Evolutionary conservation across 257 asterid genomes (phyloP).

Genomic region (Jaltomata sinuosa): DNA sequence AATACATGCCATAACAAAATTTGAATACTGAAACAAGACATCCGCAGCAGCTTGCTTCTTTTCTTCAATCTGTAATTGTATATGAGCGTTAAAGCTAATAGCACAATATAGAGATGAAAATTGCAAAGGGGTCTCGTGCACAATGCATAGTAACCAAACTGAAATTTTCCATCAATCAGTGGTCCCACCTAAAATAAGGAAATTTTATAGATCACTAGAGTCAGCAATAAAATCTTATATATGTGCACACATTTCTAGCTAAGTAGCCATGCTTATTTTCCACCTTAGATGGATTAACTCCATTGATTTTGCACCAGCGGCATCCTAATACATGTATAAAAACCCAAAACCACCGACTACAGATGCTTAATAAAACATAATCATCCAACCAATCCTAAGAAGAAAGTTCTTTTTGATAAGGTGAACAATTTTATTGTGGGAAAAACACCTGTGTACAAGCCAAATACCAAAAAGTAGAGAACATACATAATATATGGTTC

Average conservation of each 20-base stretch:
- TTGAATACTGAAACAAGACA: slow-evolving; percentile 77
- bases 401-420: neutral
- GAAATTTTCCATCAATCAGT: neutral
- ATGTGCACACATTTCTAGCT: neutral
- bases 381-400: neutral
- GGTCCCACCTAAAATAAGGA: neutral
- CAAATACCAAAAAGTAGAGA: neutral
- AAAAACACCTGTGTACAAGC: neutral
- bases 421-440: neutral
- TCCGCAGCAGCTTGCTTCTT: slow-evolving; percentile 97
- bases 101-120: neutral
- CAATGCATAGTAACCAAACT: neutral
- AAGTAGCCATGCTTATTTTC: neutral
- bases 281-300: neutral
- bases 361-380: neutral
- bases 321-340: neutral
- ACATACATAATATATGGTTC: neutral
- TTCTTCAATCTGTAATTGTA: slow-evolving; percentile 49
- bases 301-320: neutral
- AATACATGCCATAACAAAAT: slow-evolving; percentile 70
- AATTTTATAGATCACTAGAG: neutral
- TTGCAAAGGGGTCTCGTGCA: neutral
- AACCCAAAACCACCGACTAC: neutral
- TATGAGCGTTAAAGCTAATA: neutral
- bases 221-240: neutral